These are phyloP conservation scores for Aspergillus neoniger DNA, from an alignment of 2,329 filamentous ascomycete species.

Conservation along the genomic window DNA sequence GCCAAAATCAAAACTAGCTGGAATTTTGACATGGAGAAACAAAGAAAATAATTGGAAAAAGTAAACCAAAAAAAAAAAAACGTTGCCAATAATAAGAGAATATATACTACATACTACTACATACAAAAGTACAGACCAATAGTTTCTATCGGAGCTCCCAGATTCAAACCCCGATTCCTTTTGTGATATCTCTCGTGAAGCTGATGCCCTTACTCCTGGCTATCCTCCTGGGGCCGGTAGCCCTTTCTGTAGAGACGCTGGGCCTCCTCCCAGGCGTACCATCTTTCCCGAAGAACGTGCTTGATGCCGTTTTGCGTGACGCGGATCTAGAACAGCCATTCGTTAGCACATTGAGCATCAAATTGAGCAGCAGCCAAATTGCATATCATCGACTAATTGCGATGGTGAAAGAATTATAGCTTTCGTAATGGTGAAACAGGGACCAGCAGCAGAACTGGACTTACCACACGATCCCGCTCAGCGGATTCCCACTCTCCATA, in stretches of 20 bases:
- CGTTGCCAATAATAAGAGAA: background rate
- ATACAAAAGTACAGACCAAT: constrained; percentile 8
- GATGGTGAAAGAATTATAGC: background rate
- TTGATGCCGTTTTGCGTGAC: constrained; percentile 80
- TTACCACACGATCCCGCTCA: constrained; percentile 66
- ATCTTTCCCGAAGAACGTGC: constrained; percentile 82
- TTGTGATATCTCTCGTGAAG: background rate
- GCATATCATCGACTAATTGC: too few relatives aligned
- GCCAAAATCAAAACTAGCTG: background rate
- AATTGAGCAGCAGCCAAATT: background rate
- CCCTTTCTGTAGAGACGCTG: constrained; percentile 39
- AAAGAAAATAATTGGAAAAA: background rate
- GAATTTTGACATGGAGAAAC: background rate
- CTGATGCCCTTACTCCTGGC: constrained; percentile 5
- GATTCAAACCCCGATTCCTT: background rate
- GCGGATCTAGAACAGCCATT: constrained; percentile 60
- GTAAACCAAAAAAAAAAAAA: background rate
- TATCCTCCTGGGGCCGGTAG: constrained; percentile 37
- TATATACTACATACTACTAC: constrained; percentile 9
- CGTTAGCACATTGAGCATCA: background rate
- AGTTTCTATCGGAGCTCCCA: background rate
- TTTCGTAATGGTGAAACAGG: background rate
- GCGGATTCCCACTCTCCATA: constrained; percentile 72
- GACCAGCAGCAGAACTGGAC: constrained; percentile 32
- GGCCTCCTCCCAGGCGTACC: constrained; percentile 70